Base-by-base conservation (phyloP, 2,329 filamentous ascomycete species). In the Cercospora sp. region DNA sequence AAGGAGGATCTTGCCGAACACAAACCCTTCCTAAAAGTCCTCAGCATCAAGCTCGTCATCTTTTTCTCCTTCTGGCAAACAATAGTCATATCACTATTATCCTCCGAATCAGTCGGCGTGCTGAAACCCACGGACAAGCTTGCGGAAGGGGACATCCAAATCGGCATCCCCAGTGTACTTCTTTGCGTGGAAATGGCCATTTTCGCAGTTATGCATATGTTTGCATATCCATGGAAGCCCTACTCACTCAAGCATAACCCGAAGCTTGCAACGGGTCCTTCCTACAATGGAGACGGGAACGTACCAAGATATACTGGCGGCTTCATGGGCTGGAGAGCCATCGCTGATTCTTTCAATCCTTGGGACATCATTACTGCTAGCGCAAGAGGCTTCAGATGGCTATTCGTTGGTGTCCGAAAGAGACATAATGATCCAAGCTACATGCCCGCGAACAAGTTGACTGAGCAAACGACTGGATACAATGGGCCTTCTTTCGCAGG, bases 21-120 rank as follows among this genome's bases (percentile, higher is more conserved):
- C 76, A 84, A 82, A 18, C 91, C 92, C 0, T 90, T 94, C 72
- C 80, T 94, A 71, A 96, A 96, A 79, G 89, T 96, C 28, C 77
- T 93, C 20, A 91, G 92, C 75, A 95, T 97, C 81, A 96, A 96
- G 80, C 85, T 96, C 30, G 92, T 96, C 76, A 93, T 96, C 75
- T 96, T 96, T 83, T 85, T 97, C 72, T 93, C 90, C 39, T 96
- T 96, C 79, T 96, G 93, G 93, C 93, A 97, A 76, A 83, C 82
- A 79, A 84, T 85, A 74, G 72, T 88, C 62, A 88, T 91, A 71
- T 87, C 84, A 20, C 83, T 90, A 67, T 80, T 91, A 20, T 86
- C 86, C 18, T 80, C 84, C 78, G 87, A 87, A 0, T 84, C 85
- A 4, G 61, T 64, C 12, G 85, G 91, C 4, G 84, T 89, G 16